Evolutionary conservation across 192 early-diverging fungal genomes (phyloP), one percentile per base, ranked within the genome.

Genomic region (Geranomyces michiganensis): DNA sequence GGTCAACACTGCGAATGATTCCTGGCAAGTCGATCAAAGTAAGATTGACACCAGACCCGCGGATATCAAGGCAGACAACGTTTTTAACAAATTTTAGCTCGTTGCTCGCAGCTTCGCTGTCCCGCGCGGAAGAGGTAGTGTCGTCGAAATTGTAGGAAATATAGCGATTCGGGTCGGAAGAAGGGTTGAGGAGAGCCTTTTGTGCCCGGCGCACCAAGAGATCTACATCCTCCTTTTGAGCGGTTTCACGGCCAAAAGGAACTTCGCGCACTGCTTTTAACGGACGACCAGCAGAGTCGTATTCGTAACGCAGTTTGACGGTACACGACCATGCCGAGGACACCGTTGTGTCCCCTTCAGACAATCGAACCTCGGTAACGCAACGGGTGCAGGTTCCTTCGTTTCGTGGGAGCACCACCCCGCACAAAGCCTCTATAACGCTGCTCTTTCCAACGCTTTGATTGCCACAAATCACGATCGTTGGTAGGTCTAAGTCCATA

Each of bases 21-120:
- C 86, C 86, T 0, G 86, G 86, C 55, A 88, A 70, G 70, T 88
- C 86, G 56, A 88, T 87, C 55, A 88, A 65, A n/a, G 82, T 86
- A 44, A 88, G 70, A 49, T 85, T 82, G 45, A 82, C 73, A 17
- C 76, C 78, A 19, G 83, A 76, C 7, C 82, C 81, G 13, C 65
- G 71, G 41, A 88, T 86, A 43, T 86, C 84, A 15, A 88, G 68
- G 63, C 85, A 87, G 26, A 87, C 80, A 14, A 87, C 76, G 70
- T 87, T 85, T 36, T 68, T 62, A 0, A 72, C 69, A 48, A 87
- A 87, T 74, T 76, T 80, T 1, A 87, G 56, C 56, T 83, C 76
- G 44, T 87, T 87, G 43, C 32, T 61, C 6, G 33, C 27, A n/a
- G 76, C 82, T 69, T 85, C 84, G 0, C 68, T 78, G 31, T 81